Percentiles rank a stretch among this genome's conserved stretches.
Evolutionary conservation across 306 rosid genomes (phyloP).

Genomic region (Citrullus mucosospermus): DNA sequence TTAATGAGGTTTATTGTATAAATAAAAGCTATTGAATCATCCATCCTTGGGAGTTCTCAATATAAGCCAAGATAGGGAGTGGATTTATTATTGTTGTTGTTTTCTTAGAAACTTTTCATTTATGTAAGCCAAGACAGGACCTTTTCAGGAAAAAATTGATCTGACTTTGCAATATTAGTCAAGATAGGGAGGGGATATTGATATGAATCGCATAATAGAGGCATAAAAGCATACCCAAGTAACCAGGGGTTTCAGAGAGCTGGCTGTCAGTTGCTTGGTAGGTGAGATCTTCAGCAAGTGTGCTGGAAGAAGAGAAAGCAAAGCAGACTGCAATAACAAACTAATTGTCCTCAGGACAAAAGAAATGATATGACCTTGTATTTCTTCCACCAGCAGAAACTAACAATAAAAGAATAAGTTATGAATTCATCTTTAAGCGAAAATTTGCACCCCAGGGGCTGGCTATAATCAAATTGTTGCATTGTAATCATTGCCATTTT

Average conservation of each 20-base stretch:
- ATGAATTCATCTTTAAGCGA: not conserved
- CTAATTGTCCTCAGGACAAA: conserved; percentile 18
- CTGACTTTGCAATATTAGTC: not conserved
- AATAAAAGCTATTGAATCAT: too few species aligned
- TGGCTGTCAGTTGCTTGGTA: conserved; percentile 38
- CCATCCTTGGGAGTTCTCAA: too few species aligned
- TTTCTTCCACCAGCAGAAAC: not conserved
- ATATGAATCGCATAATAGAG: not conserved
- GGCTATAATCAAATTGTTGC: not conserved
- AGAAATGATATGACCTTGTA: not conserved
- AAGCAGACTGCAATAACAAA: conserved; percentile 60
- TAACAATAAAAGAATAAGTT: not conserved
- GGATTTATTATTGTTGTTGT: not conserved
- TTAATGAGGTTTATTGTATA: too few species aligned
- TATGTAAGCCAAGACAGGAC: too few species aligned
- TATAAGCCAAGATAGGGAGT: not conserved
- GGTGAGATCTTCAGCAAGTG: conserved; percentile 43
- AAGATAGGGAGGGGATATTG: not conserved
- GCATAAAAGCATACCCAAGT: conserved; percentile 54
- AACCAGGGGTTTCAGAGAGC: conserved; percentile 47
- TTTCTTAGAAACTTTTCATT: too few species aligned
- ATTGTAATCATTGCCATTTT: not conserved
- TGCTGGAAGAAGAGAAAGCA: conserved; percentile 76
- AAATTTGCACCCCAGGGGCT: not conserved
- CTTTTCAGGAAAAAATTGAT: too few species aligned